Conservation (phyloP, 768 basidiomycete genomes). For the Paxillus involutus region DNA sequence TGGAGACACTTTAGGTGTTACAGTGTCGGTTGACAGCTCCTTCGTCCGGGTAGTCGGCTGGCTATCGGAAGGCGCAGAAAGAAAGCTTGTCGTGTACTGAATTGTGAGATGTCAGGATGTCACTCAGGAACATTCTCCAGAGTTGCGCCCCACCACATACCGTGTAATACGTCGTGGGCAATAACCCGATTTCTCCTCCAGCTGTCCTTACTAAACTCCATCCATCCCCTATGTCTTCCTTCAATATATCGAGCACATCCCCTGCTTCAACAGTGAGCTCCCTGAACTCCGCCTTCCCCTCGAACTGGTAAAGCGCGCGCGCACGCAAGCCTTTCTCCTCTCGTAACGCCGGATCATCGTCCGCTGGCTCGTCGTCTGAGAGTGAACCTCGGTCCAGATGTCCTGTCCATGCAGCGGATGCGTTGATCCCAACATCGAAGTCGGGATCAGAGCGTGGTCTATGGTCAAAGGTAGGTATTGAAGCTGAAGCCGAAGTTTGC, state of each 20-base stretch:
- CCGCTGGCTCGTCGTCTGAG: constrained; percentile 52
- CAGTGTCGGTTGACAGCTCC: constrained; percentile 43
- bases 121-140: background rate
- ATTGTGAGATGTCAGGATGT: background rate
- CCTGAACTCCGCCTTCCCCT: constrained; percentile 72
- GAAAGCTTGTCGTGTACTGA: constrained; percentile 69
- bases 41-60: constrained; percentile 4
- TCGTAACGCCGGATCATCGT: constrained; percentile 34
- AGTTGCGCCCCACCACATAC: constrained; percentile 37
- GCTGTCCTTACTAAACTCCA: constrained; percentile 73
- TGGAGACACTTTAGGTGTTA: constrained; percentile 49
- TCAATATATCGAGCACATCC: constrained; percentile 68
- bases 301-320: constrained; percentile 70
- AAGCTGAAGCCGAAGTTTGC: constrained; percentile 15
- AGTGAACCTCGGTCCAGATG: constrained; percentile 47
- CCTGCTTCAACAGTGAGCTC: constrained; percentile 71
- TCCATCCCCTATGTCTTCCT: constrained; percentile 71
- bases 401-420: constrained; percentile 76
- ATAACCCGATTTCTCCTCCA: constrained; percentile 61
- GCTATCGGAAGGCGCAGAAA: constrained; percentile 43
- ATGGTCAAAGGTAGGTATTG: constrained; percentile 21
- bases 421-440: constrained; percentile 78
- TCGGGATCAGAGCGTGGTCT: constrained; percentile 34
- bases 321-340: constrained; percentile 48
- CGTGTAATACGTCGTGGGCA: constrained; percentile 73